Conservation (phyloP, 257 asterid species). For the Salvia hispanica region DNA sequence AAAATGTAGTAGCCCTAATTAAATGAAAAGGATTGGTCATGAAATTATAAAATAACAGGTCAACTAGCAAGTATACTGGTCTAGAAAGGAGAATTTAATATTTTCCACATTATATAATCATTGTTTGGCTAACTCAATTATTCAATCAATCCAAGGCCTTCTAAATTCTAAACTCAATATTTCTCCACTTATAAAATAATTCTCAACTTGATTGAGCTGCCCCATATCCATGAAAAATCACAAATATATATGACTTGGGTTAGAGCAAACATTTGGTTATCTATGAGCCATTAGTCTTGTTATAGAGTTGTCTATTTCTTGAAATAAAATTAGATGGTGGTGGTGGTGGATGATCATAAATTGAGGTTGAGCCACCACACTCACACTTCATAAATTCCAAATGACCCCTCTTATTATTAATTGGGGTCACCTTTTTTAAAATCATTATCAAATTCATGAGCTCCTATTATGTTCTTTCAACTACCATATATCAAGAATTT, state of each 20-base stretch:
- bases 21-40: background rate
- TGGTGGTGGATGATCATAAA: conserved; percentile 35
- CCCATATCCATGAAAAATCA: conserved; percentile 6
- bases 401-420: conserved; percentile 37
- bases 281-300: conserved; percentile 34
- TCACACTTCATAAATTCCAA: conserved; percentile 35
- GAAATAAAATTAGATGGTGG: conserved; percentile 26
- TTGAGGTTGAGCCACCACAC: conserved; percentile 31
- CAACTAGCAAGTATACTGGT: background rate
- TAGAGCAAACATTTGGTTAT: conserved; percentile 20
- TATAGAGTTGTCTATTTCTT: conserved; percentile 46
- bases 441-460: conserved; percentile 28
- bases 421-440: conserved; percentile 32
- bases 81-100: background rate
- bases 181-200: background rate
- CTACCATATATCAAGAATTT: conserved; percentile 27
- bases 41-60: background rate
- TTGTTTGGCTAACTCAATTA: background rate
- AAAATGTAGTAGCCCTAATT: background rate
- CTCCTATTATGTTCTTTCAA: conserved; percentile 31
- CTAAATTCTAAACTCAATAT: background rate
- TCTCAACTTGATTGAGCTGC: background rate
- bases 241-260: conserved; percentile 14
- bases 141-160: background rate
- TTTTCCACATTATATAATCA: background rate